phyloP scores from a whole-genome alignment of 1,284 basidiomycete species.

The Puccinia coronata region DNA sequence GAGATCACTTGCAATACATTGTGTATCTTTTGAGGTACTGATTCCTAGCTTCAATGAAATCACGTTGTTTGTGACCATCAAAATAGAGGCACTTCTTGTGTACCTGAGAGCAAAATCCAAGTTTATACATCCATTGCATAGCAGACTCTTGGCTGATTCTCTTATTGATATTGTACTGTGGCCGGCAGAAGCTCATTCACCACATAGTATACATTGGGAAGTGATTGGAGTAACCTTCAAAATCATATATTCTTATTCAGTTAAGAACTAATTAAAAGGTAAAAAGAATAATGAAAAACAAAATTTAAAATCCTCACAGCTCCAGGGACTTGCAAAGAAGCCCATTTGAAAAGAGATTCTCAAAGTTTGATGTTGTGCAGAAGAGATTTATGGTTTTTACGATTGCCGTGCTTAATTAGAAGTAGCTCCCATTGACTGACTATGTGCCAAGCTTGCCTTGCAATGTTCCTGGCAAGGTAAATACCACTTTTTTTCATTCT shows the following conservation, averaged over 20 bases:
- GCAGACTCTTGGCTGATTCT: conserved; percentile 4
- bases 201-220: too few relatives aligned
- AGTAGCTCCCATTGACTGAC: conserved; percentile 1
- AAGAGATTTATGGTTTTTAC: conserved; percentile 20
- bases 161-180: not conserved
- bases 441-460: conserved; percentile 20
- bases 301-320: too few relatives aligned
- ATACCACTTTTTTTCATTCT: not conserved
- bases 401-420: not conserved
- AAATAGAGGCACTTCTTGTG: conserved; percentile 35
- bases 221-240: conserved; percentile 14
- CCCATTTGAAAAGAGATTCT: conserved; percentile 28
- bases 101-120: conserved; percentile 15
- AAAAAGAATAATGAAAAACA: too few relatives aligned
- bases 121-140: conserved; percentile 27
- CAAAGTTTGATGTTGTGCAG: conserved; percentile 12
- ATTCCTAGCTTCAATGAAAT: not conserved
- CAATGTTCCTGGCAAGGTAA: not conserved
- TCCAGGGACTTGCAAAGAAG: conserved; percentile 29
- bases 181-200: conserved; percentile 20
- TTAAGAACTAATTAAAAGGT: not conserved
- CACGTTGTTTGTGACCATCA: conserved; percentile 25
- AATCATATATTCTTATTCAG: not conserved
- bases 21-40: conserved; percentile 8
- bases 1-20: conserved; percentile 1